phyloP scores from a whole-genome alignment of 2,329 filamentous ascomycete species.

The Fusarium verrucosum region DNA sequence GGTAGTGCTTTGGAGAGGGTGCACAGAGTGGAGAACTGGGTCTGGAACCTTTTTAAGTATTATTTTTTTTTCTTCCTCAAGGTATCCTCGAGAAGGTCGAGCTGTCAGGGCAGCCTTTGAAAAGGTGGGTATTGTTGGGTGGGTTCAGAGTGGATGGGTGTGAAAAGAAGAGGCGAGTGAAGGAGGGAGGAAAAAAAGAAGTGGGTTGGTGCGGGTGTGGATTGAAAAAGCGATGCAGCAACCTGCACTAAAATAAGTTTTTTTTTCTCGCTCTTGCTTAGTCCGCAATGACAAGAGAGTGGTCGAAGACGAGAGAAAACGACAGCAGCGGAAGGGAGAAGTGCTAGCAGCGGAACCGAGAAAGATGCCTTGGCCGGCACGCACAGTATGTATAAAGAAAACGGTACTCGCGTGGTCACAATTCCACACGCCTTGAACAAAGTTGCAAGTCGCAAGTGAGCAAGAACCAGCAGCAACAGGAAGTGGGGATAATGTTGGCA shows the following conservation, averaged over 20 bases:
- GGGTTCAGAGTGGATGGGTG: conserved; percentile 37
- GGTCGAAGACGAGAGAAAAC: conserved; percentile 21
- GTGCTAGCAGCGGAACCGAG: conserved; percentile 39
- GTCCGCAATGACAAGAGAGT: conserved; percentile 27
- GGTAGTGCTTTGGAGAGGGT: conserved; percentile 58
- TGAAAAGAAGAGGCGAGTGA: conserved; percentile 38
- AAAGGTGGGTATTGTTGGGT: conserved; percentile 44
- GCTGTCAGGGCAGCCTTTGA: conserved; percentile 45
- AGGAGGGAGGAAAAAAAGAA: conserved; percentile 38
- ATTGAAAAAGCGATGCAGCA: conserved; percentile 33
- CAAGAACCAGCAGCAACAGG: conserved; percentile 21
- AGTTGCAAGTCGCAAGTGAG: conserved; percentile 21
- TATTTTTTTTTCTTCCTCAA: conserved; percentile 44
- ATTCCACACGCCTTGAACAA: conserved; percentile 26
- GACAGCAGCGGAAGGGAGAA: conserved; percentile 5
- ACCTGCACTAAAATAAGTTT: conserved; percentile 32
- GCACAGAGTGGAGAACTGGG: conserved; percentile 57
- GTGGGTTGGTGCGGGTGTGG: conserved; percentile 40
- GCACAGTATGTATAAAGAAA: conserved; percentile 30
- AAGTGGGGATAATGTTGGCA: conserved; percentile 41
- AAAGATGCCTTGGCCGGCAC: conserved; percentile 37
- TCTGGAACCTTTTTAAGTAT: conserved; percentile 54
- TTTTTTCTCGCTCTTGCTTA: conserved; percentile 31
- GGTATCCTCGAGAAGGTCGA: conserved; percentile 31
- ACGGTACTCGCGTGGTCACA: conserved; percentile 32